Evolutionary conservation across 495 filamentous ascomycete genomes (phyloP).

Genomic region (Bacidia rubella): DNA sequence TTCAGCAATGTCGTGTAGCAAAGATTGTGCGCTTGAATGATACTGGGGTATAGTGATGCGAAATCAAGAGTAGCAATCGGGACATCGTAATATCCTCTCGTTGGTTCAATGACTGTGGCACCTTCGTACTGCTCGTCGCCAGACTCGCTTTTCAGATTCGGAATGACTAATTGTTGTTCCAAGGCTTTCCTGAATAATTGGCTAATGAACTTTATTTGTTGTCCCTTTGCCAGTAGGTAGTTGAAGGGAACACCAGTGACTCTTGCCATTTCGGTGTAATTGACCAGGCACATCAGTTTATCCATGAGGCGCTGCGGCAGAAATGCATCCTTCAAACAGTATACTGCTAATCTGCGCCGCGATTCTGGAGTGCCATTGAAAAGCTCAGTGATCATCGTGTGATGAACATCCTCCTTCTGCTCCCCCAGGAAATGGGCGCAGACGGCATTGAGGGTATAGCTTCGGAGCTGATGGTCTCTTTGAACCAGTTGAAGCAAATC

Average conservation of each 20-base stretch:
- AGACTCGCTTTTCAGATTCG: slow-evolving; percentile 54
- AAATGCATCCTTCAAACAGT: slow-evolving; percentile 97
- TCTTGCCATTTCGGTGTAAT: slow-evolving; percentile 99
- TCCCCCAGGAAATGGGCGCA: slow-evolving; percentile 93
- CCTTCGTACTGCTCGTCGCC: slow-evolving; percentile 84
- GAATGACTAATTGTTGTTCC: slow-evolving; percentile 86
- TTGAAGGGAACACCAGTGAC: slow-evolving; percentile 98
- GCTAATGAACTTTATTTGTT: slow-evolving; percentile 96
- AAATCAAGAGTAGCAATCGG: slow-evolving; percentile 98
- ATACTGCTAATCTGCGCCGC: slow-evolving; percentile 77
- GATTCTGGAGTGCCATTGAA: slow-evolving; percentile 93
- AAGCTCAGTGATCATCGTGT: slow-evolving; percentile 97
- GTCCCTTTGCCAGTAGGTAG: slow-evolving; percentile 78
- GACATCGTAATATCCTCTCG: slow-evolving; percentile 79
- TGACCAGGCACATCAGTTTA: slow-evolving; percentile 92
- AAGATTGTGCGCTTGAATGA: slow-evolving; percentile 97
- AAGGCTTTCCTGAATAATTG: slow-evolving; percentile 91
- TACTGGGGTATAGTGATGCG: slow-evolving; percentile 93
- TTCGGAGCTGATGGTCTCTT: slow-evolving; percentile 84
- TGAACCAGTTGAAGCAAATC: slow-evolving; percentile 90
- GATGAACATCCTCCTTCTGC: slow-evolving; percentile 97
- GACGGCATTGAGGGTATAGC: slow-evolving; percentile 95
- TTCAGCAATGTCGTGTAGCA: slow-evolving; percentile 94
- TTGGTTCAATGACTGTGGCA: slow-evolving; percentile 94
- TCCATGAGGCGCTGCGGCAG: slow-evolving; percentile 90